Percentiles rank a stretch among this genome's conserved stretches.
Conservation (phyloP, 768 basidiomycete genomes). For the Mycena metata region DNA sequence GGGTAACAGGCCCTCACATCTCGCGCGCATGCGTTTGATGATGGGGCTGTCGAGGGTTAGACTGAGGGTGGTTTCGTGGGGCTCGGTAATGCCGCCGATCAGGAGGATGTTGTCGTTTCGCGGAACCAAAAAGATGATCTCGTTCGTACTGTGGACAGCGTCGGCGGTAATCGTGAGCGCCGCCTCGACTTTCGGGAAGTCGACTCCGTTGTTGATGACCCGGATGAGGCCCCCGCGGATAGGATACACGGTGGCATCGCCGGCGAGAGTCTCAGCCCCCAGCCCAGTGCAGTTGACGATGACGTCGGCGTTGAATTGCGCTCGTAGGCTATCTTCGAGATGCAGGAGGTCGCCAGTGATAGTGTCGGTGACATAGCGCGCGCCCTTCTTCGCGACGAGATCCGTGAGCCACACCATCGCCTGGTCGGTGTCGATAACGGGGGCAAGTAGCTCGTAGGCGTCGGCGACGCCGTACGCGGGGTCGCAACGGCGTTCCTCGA, state of each 20-base stretch:
- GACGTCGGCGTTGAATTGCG: constrained; percentile 45
- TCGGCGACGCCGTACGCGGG: constrained; percentile 47
- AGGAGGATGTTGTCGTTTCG: constrained; percentile 53
- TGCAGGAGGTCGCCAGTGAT: constrained; percentile 49
- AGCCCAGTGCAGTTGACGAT: constrained; percentile 56
- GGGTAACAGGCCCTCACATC: constrained; percentile 46
- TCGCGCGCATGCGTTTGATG: constrained; percentile 47
- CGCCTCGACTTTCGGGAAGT: constrained; percentile 51
- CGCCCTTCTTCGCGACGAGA: constrained; percentile 46
- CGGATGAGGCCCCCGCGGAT: constrained; percentile 54
- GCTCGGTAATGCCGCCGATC: constrained; percentile 49
- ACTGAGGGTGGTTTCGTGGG: constrained; percentile 42
- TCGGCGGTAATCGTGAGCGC: constrained; percentile 51
- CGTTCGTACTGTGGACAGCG: constrained; percentile 41
- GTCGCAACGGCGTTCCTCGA: constrained; percentile 46
- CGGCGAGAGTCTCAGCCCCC: constrained; percentile 47
- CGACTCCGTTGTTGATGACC: constrained; percentile 51
- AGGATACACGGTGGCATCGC: constrained; percentile 51
- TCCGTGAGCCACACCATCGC: constrained; percentile 51
- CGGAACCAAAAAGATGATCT: constrained; percentile 52
- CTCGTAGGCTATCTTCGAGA: constrained; percentile 43
- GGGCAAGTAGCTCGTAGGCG: constrained; percentile 51
- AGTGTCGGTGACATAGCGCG: constrained; percentile 44
- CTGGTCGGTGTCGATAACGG: constrained; percentile 54
- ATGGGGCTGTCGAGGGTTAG: constrained; percentile 45